Evolutionary conservation across 805 yeast genomes (phyloP), one percentile per base, ranked within the genome.

Genomic region (Tetrapisispora taiwanensis): DNA sequence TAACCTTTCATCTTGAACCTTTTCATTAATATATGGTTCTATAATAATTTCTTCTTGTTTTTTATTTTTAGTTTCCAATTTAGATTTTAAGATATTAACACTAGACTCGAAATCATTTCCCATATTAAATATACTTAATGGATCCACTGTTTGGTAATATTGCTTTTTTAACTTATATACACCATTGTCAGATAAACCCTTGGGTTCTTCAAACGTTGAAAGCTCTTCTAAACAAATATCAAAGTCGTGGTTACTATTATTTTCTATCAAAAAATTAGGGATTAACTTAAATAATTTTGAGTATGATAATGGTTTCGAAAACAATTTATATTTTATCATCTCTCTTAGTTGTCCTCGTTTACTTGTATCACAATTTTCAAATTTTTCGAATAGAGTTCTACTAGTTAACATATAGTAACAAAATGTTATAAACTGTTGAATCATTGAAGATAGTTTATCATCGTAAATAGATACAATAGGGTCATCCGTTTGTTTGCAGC

Each of bases 351-450:
- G 49, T 2, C 52, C 46, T 20, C 52, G 42, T 34, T 65, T 63
- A 36, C 60, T 62, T 7, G 63, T 65, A 7, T 58, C 58, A 2
- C 50, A 36, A 3, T 55, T 45, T 2, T 67, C 56, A 18, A 68
- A 65, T 2, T 74, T 75, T 44, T 69, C 69, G 45, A 86, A 72
- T 41, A 74, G 74, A 3, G 76, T 60, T 48, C 94, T 80, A 52
- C 86, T 95, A 1, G 84, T 77, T 17, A 88, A 58, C 9, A 87
- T 51, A 40, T 78, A 76, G 47, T 87, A 82, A 46, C 88, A 64
- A 48, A 81, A 81, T 28, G 79, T 76, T 39, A 88, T 56, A 49
- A 87, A 80, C 53, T 87, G 95, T 55, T 89, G 97, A 18, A 87
- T 66, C 65, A 90, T 75, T 45, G 76, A 74, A 3, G 72, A 67